phyloP scores from a whole-genome alignment of 2,329 filamentous ascomycete genomes.

The Aspergillus thermomutatus region DNA sequence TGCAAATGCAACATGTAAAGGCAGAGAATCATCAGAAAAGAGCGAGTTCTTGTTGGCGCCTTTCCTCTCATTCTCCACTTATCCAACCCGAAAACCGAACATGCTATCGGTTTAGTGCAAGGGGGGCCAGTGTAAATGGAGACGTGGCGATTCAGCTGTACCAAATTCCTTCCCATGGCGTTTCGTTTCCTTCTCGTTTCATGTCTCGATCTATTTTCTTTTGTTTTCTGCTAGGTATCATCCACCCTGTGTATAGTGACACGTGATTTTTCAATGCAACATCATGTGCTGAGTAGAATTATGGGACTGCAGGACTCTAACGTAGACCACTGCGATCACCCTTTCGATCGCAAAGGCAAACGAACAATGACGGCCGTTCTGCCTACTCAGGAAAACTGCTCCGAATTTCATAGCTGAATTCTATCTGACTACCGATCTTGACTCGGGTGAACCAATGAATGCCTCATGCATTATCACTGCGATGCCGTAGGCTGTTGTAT shows the following conservation, averaged over 20 bases:
- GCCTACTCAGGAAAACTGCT: too few species aligned
- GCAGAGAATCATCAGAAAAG: background rate
- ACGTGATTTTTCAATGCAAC: constrained; percentile 13
- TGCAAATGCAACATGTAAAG: background rate
- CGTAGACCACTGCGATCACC: background rate
- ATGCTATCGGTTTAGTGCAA: background rate
- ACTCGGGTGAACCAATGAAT: background rate
- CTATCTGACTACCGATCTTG: background rate
- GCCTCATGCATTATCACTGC: too few species aligned
- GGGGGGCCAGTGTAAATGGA: constrained; percentile 10
- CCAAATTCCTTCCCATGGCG: constrained; percentile 29
- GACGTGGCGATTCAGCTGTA: constrained; percentile 13
- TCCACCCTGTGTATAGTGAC: constrained; percentile 29
- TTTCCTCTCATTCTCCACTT: background rate
- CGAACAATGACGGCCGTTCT: too few species aligned
- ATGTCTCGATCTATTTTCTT: constrained; percentile 9
- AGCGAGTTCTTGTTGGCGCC: background rate
- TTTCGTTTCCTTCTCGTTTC: constrained; percentile 29
- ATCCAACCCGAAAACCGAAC: background rate
- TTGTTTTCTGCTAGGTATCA: constrained; percentile 7
- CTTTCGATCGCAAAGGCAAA: background rate
- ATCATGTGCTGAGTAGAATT: constrained; percentile 1
- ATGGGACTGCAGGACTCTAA: background rate
- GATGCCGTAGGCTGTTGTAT: background rate
- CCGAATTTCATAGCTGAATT: background rate